phyloP scores from a whole-genome alignment of 768 basidiomycete species.

The Imleria badia region DNA sequence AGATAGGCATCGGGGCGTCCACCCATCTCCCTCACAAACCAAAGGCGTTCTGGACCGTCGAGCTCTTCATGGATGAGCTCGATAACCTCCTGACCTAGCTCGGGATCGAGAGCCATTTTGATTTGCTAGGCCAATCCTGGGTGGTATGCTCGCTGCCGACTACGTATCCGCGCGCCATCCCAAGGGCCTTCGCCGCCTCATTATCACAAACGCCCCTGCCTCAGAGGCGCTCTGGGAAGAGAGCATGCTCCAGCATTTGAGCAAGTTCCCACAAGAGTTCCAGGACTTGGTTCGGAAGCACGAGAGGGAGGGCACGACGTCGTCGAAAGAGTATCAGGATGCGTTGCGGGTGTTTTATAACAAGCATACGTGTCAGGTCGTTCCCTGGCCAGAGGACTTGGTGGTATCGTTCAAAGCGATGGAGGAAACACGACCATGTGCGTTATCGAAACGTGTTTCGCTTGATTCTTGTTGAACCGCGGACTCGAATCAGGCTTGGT shows the following conservation, averaged over 20 bases:
- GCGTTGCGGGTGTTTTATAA: slow-evolving; percentile 27
- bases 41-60: slow-evolving; percentile 41
- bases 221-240: slow-evolving; percentile 24
- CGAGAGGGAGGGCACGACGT: slow-evolving; percentile 33
- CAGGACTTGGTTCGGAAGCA: slow-evolving; percentile 25
- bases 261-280: slow-evolving; percentile 28
- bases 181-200: slow-evolving; percentile 36
- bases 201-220: slow-evolving; percentile 33
- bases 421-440: slow-evolving; percentile 31
- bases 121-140: slow-evolving; percentile 56
- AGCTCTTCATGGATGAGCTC: slow-evolving; percentile 54
- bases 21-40: slow-evolving; percentile 42
- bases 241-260: slow-evolving; percentile 22
- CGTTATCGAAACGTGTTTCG: not conserved
- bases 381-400: slow-evolving; percentile 34
- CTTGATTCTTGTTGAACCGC: not conserved
- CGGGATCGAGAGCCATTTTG: slow-evolving; percentile 38
- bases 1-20: slow-evolving; percentile 44
- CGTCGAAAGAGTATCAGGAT: slow-evolving; percentile 32
- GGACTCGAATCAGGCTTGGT: slow-evolving; percentile 1
- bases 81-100: slow-evolving; percentile 45
- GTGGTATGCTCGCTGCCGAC: slow-evolving; percentile 46
- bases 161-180: slow-evolving; percentile 39
- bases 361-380: slow-evolving; percentile 33
- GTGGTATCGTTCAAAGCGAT: slow-evolving; percentile 21